Percentiles rank a stretch among this genome's conserved stretches.
Evolutionary conservation across 2,329 filamentous ascomycete genomes (phyloP).

Genomic region (Colletotrichum euphorbiae): DNA sequence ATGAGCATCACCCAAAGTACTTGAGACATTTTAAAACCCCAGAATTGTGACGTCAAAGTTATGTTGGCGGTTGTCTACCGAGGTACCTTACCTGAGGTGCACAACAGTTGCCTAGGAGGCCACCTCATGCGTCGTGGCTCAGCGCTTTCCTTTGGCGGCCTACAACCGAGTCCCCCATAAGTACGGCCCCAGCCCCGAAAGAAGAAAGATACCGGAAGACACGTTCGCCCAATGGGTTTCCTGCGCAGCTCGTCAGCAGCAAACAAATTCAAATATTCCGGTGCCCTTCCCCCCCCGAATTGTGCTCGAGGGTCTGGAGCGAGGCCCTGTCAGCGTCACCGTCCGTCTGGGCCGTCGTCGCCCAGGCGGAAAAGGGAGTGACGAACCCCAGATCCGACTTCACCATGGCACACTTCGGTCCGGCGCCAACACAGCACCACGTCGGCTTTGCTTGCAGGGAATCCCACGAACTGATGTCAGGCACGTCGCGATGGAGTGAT

Average conservation of each 20-base stretch:
- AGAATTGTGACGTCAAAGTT: too few species aligned
- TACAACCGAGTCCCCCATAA: too few species aligned
- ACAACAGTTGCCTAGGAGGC: too few species aligned
- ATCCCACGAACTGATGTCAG: not conserved
- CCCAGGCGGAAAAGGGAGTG: not conserved
- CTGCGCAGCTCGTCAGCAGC: not conserved
- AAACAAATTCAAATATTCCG: not conserved
- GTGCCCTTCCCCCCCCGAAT: not conserved
- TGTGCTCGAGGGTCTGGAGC: not conserved
- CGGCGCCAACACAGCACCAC: not conserved
- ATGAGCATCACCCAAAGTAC: not conserved
- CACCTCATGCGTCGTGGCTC: too few species aligned
- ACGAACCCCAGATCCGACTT: not conserved
- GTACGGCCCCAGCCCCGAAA: too few species aligned
- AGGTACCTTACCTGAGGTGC: too few species aligned
- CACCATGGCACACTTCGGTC: not conserved
- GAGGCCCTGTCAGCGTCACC: constrained; percentile 5
- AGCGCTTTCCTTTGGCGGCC: too few species aligned
- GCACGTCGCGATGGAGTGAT: not conserved
- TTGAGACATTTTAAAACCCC: too few species aligned
- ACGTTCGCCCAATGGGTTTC: too few species aligned
- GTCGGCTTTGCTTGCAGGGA: not conserved
- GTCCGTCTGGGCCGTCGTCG: constrained; percentile 6
- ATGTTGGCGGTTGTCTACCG: too few species aligned
- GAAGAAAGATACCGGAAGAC: too few species aligned